Evolutionary conservation across 768 basidiomycete genomes (phyloP), one percentile per base, ranked within the genome.

Genomic region (Suillus alpinus): DNA sequence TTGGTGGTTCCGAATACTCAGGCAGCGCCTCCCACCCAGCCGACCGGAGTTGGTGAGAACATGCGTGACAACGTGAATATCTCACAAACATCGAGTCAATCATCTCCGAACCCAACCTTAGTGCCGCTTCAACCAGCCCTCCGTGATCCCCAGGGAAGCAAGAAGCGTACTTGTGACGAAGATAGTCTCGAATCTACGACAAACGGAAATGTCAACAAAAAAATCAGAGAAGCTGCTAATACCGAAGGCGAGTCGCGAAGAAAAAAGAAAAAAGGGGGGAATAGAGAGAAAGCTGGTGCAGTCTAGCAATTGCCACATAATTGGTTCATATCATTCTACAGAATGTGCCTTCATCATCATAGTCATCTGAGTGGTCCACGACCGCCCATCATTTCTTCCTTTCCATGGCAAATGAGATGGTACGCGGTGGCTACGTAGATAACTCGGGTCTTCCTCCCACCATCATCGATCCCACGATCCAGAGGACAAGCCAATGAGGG

Each of bases 1-100:
- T 70, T 92, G 10, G 80, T 93, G 12, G 71, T 91, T 1, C 87
- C 87, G 2, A 44, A 57, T 7, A 36, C 53, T 6, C 52, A 63
- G 43, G 46, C 44, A 1, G 16, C 52, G n/a, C 10, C 26, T 40
- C 59, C 53, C 34, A 9, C 26, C 6, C 40, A 49, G 10, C 59
- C 31, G 7, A 9, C 52, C 18, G 31, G 41, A n/a, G 29, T 36
- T 47, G 23, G 23, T n/a, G 2, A 52, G 7, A 32, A 59, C 23
- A 31, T n/a, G 2, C 7, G 14, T 10, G 23, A 49, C 7, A 43
- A n/a, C 3, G 29, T 26, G 13, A 59, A n/a, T 18, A 23, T 5
- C 26, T 46, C 9, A 44, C 58, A 52, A 43, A 49, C 12, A 44
- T 18, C 8, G 18, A 50, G 18, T 50, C 49, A 6, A 50, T 12